phyloP scores from a whole-genome alignment of 2,329 filamentous ascomycete genomes.

The Chrysosporium keratinophilum region DNA sequence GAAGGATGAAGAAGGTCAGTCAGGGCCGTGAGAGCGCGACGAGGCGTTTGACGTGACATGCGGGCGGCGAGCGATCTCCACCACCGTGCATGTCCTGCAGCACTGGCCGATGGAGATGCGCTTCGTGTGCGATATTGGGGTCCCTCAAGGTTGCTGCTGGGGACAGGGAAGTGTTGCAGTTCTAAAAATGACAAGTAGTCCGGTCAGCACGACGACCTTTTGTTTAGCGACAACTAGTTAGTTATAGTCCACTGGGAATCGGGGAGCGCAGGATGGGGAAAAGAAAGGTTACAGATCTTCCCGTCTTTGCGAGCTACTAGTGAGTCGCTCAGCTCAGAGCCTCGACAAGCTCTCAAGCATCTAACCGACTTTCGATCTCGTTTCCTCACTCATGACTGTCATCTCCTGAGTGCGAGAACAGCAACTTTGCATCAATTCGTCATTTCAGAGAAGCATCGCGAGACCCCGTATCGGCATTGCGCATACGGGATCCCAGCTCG shows the following conservation, averaged over 20 bases:
- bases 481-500: not conserved
- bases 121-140: not conserved
- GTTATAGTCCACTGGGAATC: not conserved
- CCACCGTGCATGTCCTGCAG: constrained; percentile 10
- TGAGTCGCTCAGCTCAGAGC: not conserved
- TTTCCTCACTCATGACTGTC: too few relatives aligned
- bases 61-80: constrained; percentile 9
- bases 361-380: not conserved
- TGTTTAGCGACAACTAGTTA: not conserved
- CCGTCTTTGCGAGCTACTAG: not conserved
- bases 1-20: too few relatives aligned
- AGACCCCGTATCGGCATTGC: not conserved
- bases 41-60: constrained; percentile 6
- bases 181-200: not conserved
- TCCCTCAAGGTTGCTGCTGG: not conserved
- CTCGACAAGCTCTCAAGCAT: not conserved
- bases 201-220: not conserved
- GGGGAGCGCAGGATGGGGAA: too few relatives aligned
- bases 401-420: too few relatives aligned
- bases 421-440: too few relatives aligned
- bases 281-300: constrained; percentile 10
- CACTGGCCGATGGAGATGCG: constrained; percentile 9
- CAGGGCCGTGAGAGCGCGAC: not conserved
- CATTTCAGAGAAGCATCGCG: too few relatives aligned
- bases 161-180: constrained; percentile 3